phyloP scores from a whole-genome alignment of 495 filamentous ascomycete species.

The Aspergillus cavernicola region DNA sequence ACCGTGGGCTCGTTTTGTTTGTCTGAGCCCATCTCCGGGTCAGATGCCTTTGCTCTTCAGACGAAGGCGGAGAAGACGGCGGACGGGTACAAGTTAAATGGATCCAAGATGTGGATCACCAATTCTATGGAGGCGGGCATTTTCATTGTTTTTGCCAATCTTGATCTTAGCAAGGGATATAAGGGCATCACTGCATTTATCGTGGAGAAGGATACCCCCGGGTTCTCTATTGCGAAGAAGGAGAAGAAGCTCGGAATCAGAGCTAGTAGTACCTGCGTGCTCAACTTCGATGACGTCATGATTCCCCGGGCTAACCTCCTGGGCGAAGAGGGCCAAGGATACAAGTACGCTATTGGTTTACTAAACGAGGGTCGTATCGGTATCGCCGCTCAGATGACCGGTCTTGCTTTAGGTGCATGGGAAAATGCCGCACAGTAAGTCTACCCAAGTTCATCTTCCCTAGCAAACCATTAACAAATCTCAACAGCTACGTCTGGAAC shows the following conservation, averaged over 20 bases:
- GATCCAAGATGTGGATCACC: conserved; percentile 99
- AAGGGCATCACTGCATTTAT: conserved; percentile 96
- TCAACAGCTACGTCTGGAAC: conserved; percentile 78
- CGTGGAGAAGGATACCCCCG: conserved; percentile 82
- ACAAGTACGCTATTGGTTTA: conserved; percentile 96
- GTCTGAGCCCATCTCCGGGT: conserved; percentile 88
- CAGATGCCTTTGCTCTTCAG: conserved; percentile 91
- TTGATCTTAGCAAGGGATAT: conserved; percentile 84
- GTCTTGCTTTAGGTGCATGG: conserved; percentile 89
- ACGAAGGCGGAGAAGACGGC: conserved; percentile 77
- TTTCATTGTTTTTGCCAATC: conserved; percentile 97
- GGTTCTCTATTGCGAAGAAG: conserved; percentile 97
- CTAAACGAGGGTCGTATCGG: conserved; percentile 97
- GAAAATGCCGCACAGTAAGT: conserved; percentile 86
- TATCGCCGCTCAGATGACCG: conserved; percentile 99
- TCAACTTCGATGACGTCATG: conserved; percentile 97
- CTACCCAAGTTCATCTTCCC: neutral
- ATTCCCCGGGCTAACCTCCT: conserved; percentile 83
- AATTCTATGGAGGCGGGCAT: conserved; percentile 90
- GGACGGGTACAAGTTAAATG: conserved; percentile 80
- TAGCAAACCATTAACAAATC: neutral
- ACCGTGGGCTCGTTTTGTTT: conserved; percentile 96
- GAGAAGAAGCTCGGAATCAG: conserved; percentile 99
- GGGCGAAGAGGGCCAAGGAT: conserved; percentile 84
- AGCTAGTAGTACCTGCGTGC: conserved; percentile 90